phyloP scores from a whole-genome alignment of 768 basidiomycete species.

The Phylloporus sp. region DNA sequence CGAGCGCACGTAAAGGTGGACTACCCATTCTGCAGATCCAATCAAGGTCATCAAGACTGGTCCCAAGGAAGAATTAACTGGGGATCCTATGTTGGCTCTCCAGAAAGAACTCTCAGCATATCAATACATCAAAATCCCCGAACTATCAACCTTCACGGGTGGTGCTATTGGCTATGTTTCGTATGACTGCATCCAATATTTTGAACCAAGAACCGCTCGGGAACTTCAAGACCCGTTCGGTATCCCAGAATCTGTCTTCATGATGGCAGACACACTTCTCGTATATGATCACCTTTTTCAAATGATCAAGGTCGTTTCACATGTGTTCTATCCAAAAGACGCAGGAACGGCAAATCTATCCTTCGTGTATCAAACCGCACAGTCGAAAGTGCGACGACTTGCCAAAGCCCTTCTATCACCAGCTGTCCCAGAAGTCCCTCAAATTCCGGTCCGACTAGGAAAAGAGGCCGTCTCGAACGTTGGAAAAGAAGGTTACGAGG shows the following conservation, averaged over 20 bases:
- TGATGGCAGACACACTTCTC: slow-evolving; percentile 93
- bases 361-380: slow-evolving; percentile 86
- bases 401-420: slow-evolving; percentile 60
- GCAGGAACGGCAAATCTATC: slow-evolving; percentile 63
- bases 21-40: slow-evolving; percentile 58
- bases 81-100: slow-evolving; percentile 82
- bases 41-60: slow-evolving; percentile 90
- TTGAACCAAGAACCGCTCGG: slow-evolving; percentile 88
- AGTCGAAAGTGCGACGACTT: slow-evolving; percentile 76
- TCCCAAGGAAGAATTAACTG: slow-evolving; percentile 72
- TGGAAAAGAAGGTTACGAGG: slow-evolving; percentile 88
- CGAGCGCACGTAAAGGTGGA: neutral
- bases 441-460: slow-evolving; percentile 61
- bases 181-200: slow-evolving; percentile 94
- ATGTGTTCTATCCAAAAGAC: slow-evolving; percentile 82
- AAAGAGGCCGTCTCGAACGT: slow-evolving; percentile 80
- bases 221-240: slow-evolving; percentile 70
- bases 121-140: slow-evolving; percentile 87
- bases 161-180: slow-evolving; percentile 97
- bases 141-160: slow-evolving; percentile 92
- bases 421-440: slow-evolving; percentile 60
- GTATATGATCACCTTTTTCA: slow-evolving; percentile 98
- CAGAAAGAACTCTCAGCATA: slow-evolving; percentile 85
- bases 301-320: slow-evolving; percentile 91
- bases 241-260: slow-evolving; percentile 96